Conservation (phyloP, 2,329 filamentous ascomycete species). For the Talaromyces sp. region DNA sequence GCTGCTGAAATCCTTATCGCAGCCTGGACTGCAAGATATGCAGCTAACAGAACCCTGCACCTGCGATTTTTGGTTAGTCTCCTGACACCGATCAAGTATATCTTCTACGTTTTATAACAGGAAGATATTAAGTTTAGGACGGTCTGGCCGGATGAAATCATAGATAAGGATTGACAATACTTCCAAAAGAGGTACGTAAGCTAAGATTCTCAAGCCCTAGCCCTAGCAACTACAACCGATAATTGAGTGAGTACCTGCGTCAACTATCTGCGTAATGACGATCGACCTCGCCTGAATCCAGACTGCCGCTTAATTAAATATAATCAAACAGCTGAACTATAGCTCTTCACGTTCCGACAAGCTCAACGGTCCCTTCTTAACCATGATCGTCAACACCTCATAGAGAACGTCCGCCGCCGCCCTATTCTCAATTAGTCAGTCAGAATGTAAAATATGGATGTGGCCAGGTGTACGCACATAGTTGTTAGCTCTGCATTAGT, state of each 20-base stretch:
- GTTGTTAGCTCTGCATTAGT: conserved; percentile 58
- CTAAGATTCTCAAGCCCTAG: not conserved
- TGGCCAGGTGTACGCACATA: conserved; percentile 30
- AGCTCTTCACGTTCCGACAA: not conserved
- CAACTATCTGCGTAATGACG: not conserved
- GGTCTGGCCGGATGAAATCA: not conserved
- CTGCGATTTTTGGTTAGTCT: not conserved
- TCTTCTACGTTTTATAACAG: not conserved
- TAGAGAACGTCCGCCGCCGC: conserved; percentile 61
- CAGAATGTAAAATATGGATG: not conserved
- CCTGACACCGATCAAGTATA: not conserved
- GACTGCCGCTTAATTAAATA: not conserved
- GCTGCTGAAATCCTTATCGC: conserved; percentile 9
- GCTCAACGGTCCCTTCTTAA: conserved; percentile 70
- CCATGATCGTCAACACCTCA: conserved; percentile 79
- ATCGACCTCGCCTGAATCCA: not conserved
- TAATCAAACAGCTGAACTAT: not conserved
- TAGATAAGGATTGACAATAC: not conserved
- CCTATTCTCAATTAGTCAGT: conserved; percentile 22
- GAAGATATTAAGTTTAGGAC: not conserved
- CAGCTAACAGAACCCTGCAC: not conserved
- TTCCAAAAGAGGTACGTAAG: not conserved
- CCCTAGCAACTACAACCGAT: not conserved
- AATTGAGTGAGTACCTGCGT: not conserved
- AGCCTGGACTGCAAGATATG: not conserved